These are phyloP conservation scores for Hirsutella rhossiliensis DNA, from an alignment of 2,329 filamentous ascomycete species.

Conservation along the genomic window DNA sequence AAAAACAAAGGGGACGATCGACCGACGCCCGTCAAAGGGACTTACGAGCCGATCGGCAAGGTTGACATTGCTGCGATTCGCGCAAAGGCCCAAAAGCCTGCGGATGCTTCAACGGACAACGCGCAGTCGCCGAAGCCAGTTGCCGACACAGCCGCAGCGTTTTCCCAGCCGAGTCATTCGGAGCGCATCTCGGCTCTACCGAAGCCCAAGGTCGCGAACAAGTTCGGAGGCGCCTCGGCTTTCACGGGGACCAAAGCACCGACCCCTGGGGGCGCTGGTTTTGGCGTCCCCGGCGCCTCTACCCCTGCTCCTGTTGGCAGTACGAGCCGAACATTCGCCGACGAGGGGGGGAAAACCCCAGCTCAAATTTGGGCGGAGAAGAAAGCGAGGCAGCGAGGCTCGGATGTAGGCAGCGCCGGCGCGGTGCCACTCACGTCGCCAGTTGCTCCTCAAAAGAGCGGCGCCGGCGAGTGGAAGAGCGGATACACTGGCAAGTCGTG, in stretches of 20 bases:
- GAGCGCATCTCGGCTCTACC: slow-evolving; percentile 79
- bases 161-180: slow-evolving; percentile 46
- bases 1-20: slow-evolving; percentile 63
- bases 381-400: slow-evolving; percentile 69
- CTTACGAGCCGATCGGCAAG: slow-evolving; percentile 91
- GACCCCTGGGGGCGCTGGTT: slow-evolving; percentile 56
- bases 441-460: slow-evolving; percentile 58
- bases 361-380: slow-evolving; percentile 97
- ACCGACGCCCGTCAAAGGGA: slow-evolving; percentile 76
- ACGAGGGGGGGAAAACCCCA: slow-evolving; percentile 89
- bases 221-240: slow-evolving; percentile 58
- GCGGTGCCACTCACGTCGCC: slow-evolving; percentile 35
- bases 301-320: slow-evolving; percentile 54
- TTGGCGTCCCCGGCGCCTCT: slow-evolving; percentile 45
- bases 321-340: slow-evolving; percentile 87
- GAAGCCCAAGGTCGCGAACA: slow-evolving; percentile 91
- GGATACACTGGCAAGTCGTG: slow-evolving; percentile 83
- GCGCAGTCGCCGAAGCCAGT: slow-evolving; percentile 44
- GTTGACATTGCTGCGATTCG: slow-evolving; percentile 94
- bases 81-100: slow-evolving; percentile 62
- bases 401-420: slow-evolving; percentile 27
- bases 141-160: slow-evolving; percentile 65
- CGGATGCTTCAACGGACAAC: slow-evolving; percentile 23
- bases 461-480: slow-evolving; percentile 73
- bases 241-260: slow-evolving; percentile 88